phyloP scores from a whole-genome alignment of 176 grass and related monocot genomes.

The Aegilops speltoides region DNA sequence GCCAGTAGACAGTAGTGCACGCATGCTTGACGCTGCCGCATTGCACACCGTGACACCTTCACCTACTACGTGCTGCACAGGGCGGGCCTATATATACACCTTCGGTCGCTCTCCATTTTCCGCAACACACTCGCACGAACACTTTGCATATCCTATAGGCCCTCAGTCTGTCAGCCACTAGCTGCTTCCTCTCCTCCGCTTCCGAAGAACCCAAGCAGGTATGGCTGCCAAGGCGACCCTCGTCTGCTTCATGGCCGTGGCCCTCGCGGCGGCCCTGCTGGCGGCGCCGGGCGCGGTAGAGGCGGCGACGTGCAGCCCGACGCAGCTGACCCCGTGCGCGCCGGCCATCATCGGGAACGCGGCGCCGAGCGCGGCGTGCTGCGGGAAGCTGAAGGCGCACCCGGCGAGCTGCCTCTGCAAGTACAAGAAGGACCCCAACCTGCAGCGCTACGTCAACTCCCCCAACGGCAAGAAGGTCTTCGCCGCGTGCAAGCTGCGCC shows the following conservation, averaged over 20 bases:
- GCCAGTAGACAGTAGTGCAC: too few species aligned
- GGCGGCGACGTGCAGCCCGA: constrained; percentile 56
- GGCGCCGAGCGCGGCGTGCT: constrained; percentile 56
- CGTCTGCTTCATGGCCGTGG: constrained; percentile 11
- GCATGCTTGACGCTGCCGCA: not conserved
- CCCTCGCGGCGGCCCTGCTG: constrained; percentile 12
- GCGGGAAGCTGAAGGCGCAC: constrained; percentile 73
- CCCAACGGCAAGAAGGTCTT: constrained; percentile 87
- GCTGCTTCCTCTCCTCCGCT: too few species aligned
- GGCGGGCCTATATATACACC: not conserved
- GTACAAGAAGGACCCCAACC: constrained; percentile 73
- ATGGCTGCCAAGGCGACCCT: constrained; percentile 29
- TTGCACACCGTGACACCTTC: not conserved
- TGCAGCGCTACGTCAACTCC: constrained; percentile 84
- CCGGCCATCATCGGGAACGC: constrained; percentile 59
- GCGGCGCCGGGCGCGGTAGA: not conserved
- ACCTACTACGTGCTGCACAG: not conserved
- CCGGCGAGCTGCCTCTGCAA: constrained; percentile 76
- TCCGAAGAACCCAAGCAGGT: not conserved
- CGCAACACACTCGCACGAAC: not conserved
- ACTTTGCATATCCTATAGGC: not conserved
- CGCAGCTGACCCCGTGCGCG: constrained; percentile 68
- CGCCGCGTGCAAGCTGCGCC: constrained; percentile 43
- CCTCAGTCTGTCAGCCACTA: not conserved
- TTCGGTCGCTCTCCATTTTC: not conserved